Percentiles rank a stretch among this genome's conserved stretches.
phyloP scores from a whole-genome alignment of 441 rosid species.

The Eruca vesicaria region DNA sequence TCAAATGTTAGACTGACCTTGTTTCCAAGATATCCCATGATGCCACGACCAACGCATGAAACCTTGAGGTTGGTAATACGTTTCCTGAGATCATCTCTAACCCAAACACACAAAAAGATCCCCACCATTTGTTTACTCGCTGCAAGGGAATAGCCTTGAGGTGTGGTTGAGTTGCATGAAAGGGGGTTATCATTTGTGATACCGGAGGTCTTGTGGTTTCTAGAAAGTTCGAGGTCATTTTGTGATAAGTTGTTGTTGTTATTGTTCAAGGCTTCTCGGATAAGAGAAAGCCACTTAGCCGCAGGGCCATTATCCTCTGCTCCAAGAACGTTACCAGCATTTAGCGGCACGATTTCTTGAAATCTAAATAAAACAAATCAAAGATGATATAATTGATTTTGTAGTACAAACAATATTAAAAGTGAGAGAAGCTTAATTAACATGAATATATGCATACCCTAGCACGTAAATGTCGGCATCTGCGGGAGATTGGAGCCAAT shows the following conservation, averaged over 20 bases:
- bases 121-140: constrained; percentile 99
- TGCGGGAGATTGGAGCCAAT: constrained; percentile 64
- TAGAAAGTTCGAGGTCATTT: constrained; percentile 34
- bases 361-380: constrained; percentile 31
- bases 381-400: neutral
- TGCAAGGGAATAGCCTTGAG: constrained; percentile 51
- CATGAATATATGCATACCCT: constrained; percentile 52
- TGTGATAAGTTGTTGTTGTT: constrained; percentile 12
- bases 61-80: constrained; percentile 67
- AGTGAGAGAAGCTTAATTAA: neutral
- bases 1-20: constrained; percentile 70
- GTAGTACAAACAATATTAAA: neutral
- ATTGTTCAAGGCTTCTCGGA: constrained; percentile 57
- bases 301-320: constrained; percentile 66
- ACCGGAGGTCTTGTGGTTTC: constrained; percentile 16
- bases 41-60: constrained; percentile 91
- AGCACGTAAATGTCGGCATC: constrained; percentile 89
- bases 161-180: constrained; percentile 23
- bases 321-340: constrained; percentile 67
- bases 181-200: constrained; percentile 7
- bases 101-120: constrained; percentile 83
- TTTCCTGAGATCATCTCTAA: constrained; percentile 59
- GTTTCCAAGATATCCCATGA: constrained; percentile 97
- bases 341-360: constrained; percentile 71
- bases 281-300: constrained; percentile 52